Evolutionary conservation across 345 rosid genomes (phyloP).

Genomic region (Durio zibethinus): DNA sequence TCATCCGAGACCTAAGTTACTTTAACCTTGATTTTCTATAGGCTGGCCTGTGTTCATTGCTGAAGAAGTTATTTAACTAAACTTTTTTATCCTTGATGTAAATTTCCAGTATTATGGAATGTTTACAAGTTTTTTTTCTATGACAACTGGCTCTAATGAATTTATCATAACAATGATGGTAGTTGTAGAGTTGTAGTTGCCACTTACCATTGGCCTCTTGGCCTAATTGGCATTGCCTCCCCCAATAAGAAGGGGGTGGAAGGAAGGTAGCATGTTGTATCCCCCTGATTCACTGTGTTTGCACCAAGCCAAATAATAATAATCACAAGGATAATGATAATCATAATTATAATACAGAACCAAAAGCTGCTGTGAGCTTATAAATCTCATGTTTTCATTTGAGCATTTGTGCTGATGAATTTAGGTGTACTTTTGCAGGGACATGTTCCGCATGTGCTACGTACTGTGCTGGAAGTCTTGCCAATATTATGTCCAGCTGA

Average conservation of each 20-base stretch:
- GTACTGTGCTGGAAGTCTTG: constrained; percentile 70
- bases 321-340: not conserved
- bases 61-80: not conserved
- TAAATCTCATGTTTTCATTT: not conserved
- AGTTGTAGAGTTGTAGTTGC: not conserved
- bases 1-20: not conserved
- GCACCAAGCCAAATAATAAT: not conserved
- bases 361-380: not conserved
- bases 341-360: not conserved
- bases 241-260: not conserved
- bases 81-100: not conserved
- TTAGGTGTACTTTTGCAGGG: constrained; percentile 44
- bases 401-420: not conserved
- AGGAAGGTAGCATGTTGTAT: not conserved
- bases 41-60: not conserved
- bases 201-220: not conserved
- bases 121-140: not conserved
- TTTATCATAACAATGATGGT: not conserved
- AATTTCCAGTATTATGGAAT: not conserved
- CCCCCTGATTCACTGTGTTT: not conserved
- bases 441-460: constrained; percentile 72
- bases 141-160: not conserved
- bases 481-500: constrained; percentile 74
- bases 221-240: not conserved
- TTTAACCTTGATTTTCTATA: constrained; percentile 2